A percentile compares a stretch with the other conserved stretches of the same genome.
These are phyloP conservation scores for Ustilago esculenta DNA, from an alignment of 1,284 basidiomycete genomes.

Conservation along the genomic window DNA sequence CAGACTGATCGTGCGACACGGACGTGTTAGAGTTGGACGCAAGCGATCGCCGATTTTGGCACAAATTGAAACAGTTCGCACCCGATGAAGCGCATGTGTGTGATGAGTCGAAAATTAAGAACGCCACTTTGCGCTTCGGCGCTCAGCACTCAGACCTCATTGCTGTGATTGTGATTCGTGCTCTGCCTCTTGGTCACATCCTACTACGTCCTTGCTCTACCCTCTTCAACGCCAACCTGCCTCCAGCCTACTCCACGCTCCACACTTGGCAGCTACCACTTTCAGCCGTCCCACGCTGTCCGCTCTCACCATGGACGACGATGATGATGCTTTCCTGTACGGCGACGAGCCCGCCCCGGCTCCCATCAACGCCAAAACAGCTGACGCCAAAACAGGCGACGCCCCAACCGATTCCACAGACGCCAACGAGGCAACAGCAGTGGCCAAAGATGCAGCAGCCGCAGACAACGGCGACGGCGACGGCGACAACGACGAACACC, in stretches of 20 bases:
- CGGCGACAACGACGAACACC: slow-evolving; percentile 47
- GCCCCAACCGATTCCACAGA: background rate
- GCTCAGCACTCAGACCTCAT: background rate
- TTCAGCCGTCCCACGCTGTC: no score
- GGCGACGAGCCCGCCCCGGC: slow-evolving; percentile 42
- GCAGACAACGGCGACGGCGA: slow-evolving; percentile 33
- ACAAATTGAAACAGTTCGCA: no score
- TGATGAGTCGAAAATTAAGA: slow-evolving; percentile 1
- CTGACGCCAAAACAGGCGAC: background rate
- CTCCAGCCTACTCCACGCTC: no score
- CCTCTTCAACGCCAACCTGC: no score
- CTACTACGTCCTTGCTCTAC: no score
- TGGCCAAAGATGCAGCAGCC: background rate
- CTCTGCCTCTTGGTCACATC: no score
- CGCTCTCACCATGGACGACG: slow-evolving; percentile 41
- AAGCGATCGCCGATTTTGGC: background rate
- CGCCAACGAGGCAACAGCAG: background rate
- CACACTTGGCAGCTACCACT: no score
- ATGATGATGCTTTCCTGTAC: slow-evolving; percentile 58
- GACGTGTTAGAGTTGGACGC: background rate
- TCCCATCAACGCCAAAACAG: slow-evolving; percentile 1
- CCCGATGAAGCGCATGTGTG: background rate
- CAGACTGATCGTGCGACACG: no score
- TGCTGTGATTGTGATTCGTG: no score
- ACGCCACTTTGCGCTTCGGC: no score